phyloP scores from a whole-genome alignment of 2,329 filamentous ascomycete genomes.

The Colletotrichum somersetense region DNA sequence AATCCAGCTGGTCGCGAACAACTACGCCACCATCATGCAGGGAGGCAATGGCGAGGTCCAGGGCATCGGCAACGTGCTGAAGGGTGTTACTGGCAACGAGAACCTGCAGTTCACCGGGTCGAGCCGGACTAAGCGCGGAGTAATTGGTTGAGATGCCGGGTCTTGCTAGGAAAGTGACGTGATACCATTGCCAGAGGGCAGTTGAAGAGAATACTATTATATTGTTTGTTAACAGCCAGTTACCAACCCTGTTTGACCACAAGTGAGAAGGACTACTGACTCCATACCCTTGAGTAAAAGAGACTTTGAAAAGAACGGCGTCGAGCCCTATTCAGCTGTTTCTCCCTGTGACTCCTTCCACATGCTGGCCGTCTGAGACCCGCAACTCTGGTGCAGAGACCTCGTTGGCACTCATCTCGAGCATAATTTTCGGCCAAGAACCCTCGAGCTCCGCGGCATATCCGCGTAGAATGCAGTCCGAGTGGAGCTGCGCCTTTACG shows the following conservation, averaged over 20 bases:
- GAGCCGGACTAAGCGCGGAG: conserved; percentile 26
- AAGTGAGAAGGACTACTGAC: not conserved
- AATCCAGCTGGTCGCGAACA: conserved; percentile 67
- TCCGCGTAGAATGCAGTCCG: not conserved
- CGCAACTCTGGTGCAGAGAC: not conserved
- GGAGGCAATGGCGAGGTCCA: conserved; percentile 63
- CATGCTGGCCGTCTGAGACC: not conserved
- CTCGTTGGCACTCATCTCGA: conserved; percentile 11
- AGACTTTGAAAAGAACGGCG: no score
- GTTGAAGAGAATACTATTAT: conserved; percentile 1
- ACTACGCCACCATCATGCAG: conserved; percentile 65
- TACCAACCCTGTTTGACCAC: not conserved
- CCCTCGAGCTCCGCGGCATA: conserved; percentile 1
- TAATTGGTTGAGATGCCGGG: conserved; percentile 30
- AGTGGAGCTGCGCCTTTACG: conserved; percentile 10
- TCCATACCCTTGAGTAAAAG: no score
- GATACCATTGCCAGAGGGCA: conserved; percentile 18
- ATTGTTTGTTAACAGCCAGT: not conserved
- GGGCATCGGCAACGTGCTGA: conserved; percentile 63
- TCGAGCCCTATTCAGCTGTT: not conserved
- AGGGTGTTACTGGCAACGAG: conserved; percentile 63
- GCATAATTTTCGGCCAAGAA: not conserved
- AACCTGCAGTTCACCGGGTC: conserved; percentile 54
- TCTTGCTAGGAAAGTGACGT: not conserved
- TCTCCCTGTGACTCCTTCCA: conserved; percentile 8